These are phyloP conservation scores for Bryoerythrophyllum caledonicum DNA, from an alignment of 225 moss, liverwort and hornwort species.

Conservation along the genomic window DNA sequence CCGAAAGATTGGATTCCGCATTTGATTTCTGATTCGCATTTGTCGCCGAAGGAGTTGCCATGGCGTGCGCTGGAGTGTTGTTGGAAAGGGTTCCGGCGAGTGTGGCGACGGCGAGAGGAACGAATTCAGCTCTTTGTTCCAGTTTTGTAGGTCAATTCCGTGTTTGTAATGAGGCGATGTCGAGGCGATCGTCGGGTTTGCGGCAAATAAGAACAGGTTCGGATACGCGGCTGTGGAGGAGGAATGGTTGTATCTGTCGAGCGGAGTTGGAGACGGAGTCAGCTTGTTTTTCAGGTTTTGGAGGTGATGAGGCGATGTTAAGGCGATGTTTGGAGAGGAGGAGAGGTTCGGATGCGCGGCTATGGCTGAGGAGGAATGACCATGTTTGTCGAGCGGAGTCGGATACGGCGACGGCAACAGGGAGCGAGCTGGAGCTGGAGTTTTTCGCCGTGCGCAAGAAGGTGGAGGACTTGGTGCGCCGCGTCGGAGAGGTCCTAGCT, in stretches of 20 bases:
- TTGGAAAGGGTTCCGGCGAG: slow-evolving; percentile 11
- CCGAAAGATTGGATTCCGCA: neutral
- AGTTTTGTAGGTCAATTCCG: neutral
- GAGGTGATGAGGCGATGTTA: neutral
- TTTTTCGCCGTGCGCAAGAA: slow-evolving; percentile 75
- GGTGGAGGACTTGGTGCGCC: slow-evolving; percentile 60
- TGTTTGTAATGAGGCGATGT: slow-evolving; percentile 10
- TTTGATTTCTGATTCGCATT: neutral
- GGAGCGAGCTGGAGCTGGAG: slow-evolving; percentile 61
- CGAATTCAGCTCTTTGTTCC: neutral
- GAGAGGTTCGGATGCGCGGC: slow-evolving; percentile 1
- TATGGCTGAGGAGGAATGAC: slow-evolving; percentile 11
- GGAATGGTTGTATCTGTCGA: neutral
- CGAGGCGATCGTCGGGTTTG: neutral
- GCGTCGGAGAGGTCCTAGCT: slow-evolving; percentile 65
- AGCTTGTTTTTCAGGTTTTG: neutral
- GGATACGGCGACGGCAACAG: slow-evolving; percentile 42
- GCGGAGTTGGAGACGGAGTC: slow-evolving; percentile 30
- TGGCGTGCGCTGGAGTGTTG: slow-evolving; percentile 26
- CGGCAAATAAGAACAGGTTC: neutral
- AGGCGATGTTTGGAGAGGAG: slow-evolving; percentile 1
- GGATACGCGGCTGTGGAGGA: slow-evolving; percentile 14
- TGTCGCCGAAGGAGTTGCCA: neutral
- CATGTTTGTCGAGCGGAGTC: slow-evolving; percentile 31
- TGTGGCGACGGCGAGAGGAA: neutral